phyloP scores from a whole-genome alignment of 2,329 filamentous ascomycete genomes.

The Colletotrichum sp. region DNA sequence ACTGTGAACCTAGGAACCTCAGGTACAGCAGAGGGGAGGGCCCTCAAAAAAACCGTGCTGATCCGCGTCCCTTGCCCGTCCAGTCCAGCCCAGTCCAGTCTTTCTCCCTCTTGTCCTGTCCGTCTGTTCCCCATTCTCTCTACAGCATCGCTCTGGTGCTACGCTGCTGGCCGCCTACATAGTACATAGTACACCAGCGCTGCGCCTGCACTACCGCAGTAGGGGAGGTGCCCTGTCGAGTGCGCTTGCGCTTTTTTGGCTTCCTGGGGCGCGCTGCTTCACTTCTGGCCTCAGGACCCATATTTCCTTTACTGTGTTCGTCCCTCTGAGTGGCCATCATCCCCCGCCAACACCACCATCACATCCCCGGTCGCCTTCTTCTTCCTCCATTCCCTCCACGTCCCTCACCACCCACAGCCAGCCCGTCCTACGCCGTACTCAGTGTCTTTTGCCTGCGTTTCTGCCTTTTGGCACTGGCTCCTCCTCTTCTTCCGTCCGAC shows the following conservation, averaged over 20 bases:
- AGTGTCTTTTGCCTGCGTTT: neutral
- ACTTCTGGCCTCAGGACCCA: conserved; percentile 30
- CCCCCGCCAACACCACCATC: neutral
- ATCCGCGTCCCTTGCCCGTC: neutral
- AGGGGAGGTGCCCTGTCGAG: neutral
- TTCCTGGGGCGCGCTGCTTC: conserved; percentile 18
- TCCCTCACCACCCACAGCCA: neutral
- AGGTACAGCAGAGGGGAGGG: neutral
- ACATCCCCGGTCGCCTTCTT: neutral
- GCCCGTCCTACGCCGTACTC: neutral
- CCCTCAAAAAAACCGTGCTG: conserved; percentile 12
- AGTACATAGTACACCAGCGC: neutral
- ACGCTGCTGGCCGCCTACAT: conserved; percentile 2
- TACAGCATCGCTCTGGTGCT: conserved; percentile 8
- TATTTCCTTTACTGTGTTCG: conserved; percentile 22
- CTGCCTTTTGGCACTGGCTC: conserved; percentile 21
- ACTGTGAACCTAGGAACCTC: neutral
- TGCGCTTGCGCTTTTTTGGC: neutral
- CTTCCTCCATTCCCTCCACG: neutral
- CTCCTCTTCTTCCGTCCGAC: conserved; percentile 22
- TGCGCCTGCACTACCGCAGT: neutral
- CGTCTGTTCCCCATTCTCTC: conserved; percentile 1
- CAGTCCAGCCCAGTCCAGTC: neutral
- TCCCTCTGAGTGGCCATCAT: conserved; percentile 21
- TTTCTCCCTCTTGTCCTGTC: neutral